Evolutionary conservation across 371 early-diverging fungal species (phyloP), one percentile per base, ranked within the genome.

Genomic region (Mortierella sp.): DNA sequence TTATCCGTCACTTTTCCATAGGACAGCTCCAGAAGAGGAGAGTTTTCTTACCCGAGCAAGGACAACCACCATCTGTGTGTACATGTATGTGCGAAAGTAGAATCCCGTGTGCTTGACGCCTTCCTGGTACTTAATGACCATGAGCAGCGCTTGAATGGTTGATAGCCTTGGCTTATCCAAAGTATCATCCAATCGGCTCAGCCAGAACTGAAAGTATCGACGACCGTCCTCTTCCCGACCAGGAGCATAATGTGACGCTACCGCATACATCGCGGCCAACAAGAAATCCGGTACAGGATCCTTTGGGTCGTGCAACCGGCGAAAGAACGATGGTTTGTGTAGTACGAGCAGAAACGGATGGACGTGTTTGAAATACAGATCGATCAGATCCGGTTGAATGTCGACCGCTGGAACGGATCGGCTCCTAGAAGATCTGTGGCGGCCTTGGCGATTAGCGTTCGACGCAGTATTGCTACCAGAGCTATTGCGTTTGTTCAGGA

Each of bases 331-430:
- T 19, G 79, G 61, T 51, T 85, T 84, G 75, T 89, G 85, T 15
- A 89, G 66, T 37, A 89, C 81, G 7, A 88, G 88, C 15, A 89
- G 39, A 56, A 82, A 82, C 9, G 82, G 79, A 65, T 89, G 88
- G 27, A 87, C 72, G 58, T 86, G 83, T 60, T 79, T 66, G 76
- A 89, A 87, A 72, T 87, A 89, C 17, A 73, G 58, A 28, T 75
- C 60, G 43, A 81, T 68, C 49, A 81, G 54, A 46, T 81, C 78
- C 5, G 53, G 68, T 26, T 68, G 68, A 42, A 76, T 61, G 57
- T 76, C 78, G 19, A 76, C 64, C 51, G 63, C n/a, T 24, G 75
- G 75, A 14, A 60, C 50, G 46, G 75, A 73, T 37, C 69, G 68
- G 48, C 64, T 55, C 49, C 75, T 62, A 4, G 75, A 67, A 9